Conservation (phyloP, 495 filamentous ascomycete genomes). For the Letharia columbiana region DNA sequence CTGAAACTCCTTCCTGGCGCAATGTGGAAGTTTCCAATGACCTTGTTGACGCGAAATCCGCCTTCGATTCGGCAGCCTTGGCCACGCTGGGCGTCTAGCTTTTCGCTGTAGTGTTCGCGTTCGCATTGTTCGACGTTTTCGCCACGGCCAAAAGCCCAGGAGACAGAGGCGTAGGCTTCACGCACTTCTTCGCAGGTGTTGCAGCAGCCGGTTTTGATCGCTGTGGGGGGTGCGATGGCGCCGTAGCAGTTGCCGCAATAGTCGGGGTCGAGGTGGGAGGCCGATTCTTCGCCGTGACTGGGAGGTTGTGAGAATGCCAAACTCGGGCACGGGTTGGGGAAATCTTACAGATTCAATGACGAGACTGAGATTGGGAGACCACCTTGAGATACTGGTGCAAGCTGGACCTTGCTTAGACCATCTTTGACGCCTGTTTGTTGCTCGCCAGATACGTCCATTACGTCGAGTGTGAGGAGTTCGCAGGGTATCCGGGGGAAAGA, state of each 20-base stretch:
- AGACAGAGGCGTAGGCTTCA: slow-evolving; percentile 79
- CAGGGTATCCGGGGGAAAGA: slow-evolving; percentile 91
- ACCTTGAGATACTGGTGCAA: slow-evolving; percentile 63
- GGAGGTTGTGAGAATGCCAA: background rate
- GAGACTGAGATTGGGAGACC: slow-evolving; percentile 68
- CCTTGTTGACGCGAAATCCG: slow-evolving; percentile 90
- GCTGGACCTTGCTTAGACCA: slow-evolving; percentile 80
- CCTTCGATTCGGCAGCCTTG: slow-evolving; percentile 96
- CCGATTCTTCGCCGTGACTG: slow-evolving; percentile 54
- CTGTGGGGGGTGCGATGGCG: slow-evolving; percentile 60
- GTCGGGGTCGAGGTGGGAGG: slow-evolving; percentile 75
- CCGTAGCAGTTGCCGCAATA: slow-evolving; percentile 96
- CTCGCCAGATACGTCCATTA: slow-evolving; percentile 98
- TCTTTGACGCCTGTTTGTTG: slow-evolving; percentile 89
- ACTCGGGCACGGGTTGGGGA: slow-evolving; percentile 19
- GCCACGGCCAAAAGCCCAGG: slow-evolving; percentile 89
- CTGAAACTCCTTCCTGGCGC: slow-evolving; percentile 91
- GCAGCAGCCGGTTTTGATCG: slow-evolving; percentile 74
- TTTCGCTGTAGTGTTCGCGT: slow-evolving; percentile 84
- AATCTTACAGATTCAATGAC: slow-evolving; percentile 49
- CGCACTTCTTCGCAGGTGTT: slow-evolving; percentile 95
- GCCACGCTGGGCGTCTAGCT: slow-evolving; percentile 71
- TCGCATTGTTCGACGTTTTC: slow-evolving; percentile 92
- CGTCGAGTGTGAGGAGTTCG: slow-evolving; percentile 90
- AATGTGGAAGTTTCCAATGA: slow-evolving; percentile 97